Base-by-base conservation (phyloP, 2,329 filamentous ascomycete genomes). In the Alternaria novae-zelandiae region DNA sequence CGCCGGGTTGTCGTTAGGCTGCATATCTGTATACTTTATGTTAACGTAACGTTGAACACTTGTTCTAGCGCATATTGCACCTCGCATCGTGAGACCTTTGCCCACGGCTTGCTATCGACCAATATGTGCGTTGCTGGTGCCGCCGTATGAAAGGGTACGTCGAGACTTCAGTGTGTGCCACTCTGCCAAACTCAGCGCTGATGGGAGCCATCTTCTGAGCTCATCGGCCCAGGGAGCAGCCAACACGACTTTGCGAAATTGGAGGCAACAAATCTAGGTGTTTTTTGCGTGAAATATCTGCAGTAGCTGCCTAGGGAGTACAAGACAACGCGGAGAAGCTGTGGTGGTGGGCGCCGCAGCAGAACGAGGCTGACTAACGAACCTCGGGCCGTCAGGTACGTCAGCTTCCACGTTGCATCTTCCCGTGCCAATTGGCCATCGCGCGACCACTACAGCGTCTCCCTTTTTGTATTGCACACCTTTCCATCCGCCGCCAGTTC, bases 361-460 rank as follows among this genome's bases (percentile, higher is more conserved):
- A 41, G 36, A 41, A 41, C 28, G 32, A 23, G 43, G 46, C 30
- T 41, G 32, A 56, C 59, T 61, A 57, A 61, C 59, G 49, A 25
- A n/a, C 59, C 43, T 59, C 59, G 59, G 59, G 47, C 59, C 59
- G 59, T 23, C 47, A 54, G 49, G 41, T 62, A 63, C 61, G 57
- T 63, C 61, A 76, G 71, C 74, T 67, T 76, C 75, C 75, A 78
- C 76, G 75, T 78, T 74, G 72, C 76, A 72, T 74, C 74, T 78
- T 77, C 68, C 64, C 54, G 55, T 65, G 63, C 64, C 65, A 70
- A 70, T 73, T 74, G 69, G 73, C 67, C 68, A 64, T 59, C 64
- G 61, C 56, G 63, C 67, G 61, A 64, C 62, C 54, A 64, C 58
- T 67, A 54, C 43, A 59, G 54, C 63, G 47, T 63, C 43, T 58